Percentiles rank a stretch among this genome's conserved stretches.
Evolutionary conservation across 2,329 filamentous ascomycete genomes (phyloP).

Genomic region (Hymenoscyphus scutula): DNA sequence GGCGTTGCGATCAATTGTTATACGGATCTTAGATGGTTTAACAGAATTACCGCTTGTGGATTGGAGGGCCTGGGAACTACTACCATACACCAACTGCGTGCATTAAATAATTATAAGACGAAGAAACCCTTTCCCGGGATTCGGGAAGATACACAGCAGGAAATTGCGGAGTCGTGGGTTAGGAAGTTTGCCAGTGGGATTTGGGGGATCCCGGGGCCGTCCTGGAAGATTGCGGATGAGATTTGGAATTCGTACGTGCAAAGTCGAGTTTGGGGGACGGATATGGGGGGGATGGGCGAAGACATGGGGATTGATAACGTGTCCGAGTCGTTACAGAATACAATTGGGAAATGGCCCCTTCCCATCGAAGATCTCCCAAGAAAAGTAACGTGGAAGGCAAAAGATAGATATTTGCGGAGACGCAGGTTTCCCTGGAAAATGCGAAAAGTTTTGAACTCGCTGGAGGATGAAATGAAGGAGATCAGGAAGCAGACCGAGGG

Average conservation of each 20-base stretch:
- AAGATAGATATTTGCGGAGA: background rate
- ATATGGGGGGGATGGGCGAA: background rate
- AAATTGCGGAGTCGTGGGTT: background rate
- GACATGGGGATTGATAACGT: background rate
- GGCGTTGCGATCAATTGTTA: slow-evolving; percentile 79
- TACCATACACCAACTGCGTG: slow-evolving; percentile 50
- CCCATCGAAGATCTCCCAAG: background rate
- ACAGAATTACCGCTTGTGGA: slow-evolving; percentile 86
- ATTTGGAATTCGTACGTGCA: background rate
- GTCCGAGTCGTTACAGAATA: background rate
- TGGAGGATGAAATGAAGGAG: background rate
- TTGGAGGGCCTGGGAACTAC: slow-evolving; percentile 76
- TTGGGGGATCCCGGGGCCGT: background rate
- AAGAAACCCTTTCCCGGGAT: background rate
- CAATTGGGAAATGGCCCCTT: background rate
- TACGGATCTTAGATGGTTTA: slow-evolving; percentile 61
- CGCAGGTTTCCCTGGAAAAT: background rate
- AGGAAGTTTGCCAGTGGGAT: background rate
- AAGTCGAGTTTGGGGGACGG: background rate
- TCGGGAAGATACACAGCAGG: background rate
- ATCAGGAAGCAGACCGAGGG: background rate
- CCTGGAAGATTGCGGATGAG: background rate
- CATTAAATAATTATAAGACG: background rate
- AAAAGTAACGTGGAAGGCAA: background rate
- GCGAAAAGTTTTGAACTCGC: background rate